A percentile compares a stretch with the other conserved stretches of the same genome.
These are phyloP conservation scores for Isabelozyma gotoi DNA, from an alignment of 805 yeast species.

Conservation along the genomic window DNA sequence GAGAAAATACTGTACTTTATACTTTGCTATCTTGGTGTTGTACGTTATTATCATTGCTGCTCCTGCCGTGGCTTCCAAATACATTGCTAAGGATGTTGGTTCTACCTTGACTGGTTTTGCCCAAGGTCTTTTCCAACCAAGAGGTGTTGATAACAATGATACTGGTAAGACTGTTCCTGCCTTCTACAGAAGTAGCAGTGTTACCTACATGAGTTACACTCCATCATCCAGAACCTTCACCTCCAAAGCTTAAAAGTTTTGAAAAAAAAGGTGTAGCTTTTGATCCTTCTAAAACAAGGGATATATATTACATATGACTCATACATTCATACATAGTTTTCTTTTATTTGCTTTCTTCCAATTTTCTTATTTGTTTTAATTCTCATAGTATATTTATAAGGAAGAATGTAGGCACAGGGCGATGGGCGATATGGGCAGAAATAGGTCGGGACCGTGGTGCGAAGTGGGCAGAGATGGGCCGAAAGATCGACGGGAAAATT, in stretches of 20 bases:
- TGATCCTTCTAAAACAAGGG: background rate
- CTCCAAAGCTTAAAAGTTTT: slow-evolving; percentile 44
- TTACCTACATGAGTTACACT: slow-evolving; percentile 49
- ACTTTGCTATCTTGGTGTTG: slow-evolving; percentile 64
- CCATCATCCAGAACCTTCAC: slow-evolving; percentile 56
- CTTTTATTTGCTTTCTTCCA: background rate
- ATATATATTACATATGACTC: slow-evolving; percentile 1
- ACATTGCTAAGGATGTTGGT: slow-evolving; percentile 39
- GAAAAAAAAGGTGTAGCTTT: too few species aligned
- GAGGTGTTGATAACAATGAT: slow-evolving; percentile 76
- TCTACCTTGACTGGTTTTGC: slow-evolving; percentile 33
- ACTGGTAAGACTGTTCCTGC: slow-evolving; percentile 56
- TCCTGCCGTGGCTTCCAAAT: slow-evolving; percentile 82
- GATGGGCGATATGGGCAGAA: too few species aligned
- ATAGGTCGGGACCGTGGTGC: too few species aligned
- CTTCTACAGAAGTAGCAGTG: slow-evolving; percentile 17
- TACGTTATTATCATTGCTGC: slow-evolving; percentile 81
- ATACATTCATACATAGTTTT: slow-evolving; percentile 3
- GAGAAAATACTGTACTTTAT: slow-evolving; percentile 83
- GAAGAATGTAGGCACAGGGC: too few species aligned
- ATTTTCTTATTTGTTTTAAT: background rate
- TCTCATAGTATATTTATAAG: background rate
- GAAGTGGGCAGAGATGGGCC: too few species aligned
- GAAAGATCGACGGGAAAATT: too few species aligned
- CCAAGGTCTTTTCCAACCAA: slow-evolving; percentile 86